Evolutionary conservation across 805 yeast species (phyloP).

Genomic region (Peterozyma xylosa): DNA sequence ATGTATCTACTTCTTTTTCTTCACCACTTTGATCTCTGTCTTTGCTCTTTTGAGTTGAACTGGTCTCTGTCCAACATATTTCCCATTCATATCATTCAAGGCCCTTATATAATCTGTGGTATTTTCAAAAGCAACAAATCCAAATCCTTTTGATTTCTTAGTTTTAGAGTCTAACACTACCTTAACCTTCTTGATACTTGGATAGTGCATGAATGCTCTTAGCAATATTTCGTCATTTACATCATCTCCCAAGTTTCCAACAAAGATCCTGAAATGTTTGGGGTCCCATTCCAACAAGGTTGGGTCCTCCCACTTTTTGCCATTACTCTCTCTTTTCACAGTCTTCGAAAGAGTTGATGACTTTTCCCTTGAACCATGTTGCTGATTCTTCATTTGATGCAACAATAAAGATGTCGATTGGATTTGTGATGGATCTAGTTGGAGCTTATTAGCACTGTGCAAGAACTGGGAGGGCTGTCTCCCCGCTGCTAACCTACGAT

Average conservation of each 20-base stretch:
- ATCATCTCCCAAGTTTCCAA: conserved; percentile 67
- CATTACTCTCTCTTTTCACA: conserved; percentile 37
- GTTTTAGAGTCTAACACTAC: conserved; percentile 47
- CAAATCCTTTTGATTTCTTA: conserved; percentile 56
- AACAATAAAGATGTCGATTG: conserved; percentile 13
- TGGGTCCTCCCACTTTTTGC: conserved; percentile 39
- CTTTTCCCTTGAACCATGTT: neutral
- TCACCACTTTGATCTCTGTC: conserved; percentile 26
- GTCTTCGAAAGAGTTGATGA: conserved; percentile 15
- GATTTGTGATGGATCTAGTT: conserved; percentile 16
- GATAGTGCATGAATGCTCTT: conserved; percentile 46
- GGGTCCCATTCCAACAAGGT: conserved; percentile 60
- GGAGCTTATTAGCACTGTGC: conserved; percentile 17
- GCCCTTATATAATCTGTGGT: conserved; percentile 64
- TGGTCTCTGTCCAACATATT: conserved; percentile 69
- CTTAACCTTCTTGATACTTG: conserved; percentile 47
- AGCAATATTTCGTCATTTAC: conserved; percentile 50
- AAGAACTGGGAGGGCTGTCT: conserved; percentile 37
- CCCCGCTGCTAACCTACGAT: conserved; percentile 47
- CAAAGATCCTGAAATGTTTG: conserved; percentile 60
- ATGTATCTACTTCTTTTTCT: conserved; percentile 10
- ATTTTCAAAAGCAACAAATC: conserved; percentile 61
- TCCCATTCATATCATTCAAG: conserved; percentile 70
- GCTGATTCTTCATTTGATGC: conserved; percentile 10
- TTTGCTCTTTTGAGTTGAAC: conserved; percentile 62